phyloP scores from a whole-genome alignment of 306 rosid species.

The Cucurbita argyrosperma region DNA sequence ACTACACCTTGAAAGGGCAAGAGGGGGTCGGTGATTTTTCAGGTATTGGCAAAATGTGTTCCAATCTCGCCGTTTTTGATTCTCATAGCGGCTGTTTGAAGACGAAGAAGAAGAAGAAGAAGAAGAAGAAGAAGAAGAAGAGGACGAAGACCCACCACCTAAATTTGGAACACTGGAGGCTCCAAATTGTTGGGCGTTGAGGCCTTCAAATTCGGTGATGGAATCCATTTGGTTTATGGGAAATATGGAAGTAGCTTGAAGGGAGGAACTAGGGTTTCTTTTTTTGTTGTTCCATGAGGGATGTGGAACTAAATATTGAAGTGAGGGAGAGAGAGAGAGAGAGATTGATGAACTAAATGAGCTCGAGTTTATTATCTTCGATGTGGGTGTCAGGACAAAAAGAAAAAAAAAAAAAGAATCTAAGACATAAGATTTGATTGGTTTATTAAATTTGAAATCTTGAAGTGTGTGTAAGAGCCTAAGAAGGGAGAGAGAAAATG shows the following conservation, averaged over 20 bases:
- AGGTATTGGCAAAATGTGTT: slow-evolving; percentile 94
- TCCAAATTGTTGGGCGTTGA: slow-evolving; percentile 17
- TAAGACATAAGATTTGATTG: slow-evolving; percentile 19
- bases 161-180: background rate
- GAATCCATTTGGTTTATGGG: slow-evolving; percentile 39
- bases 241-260: too few species aligned
- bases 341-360: background rate
- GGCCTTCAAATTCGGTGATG: slow-evolving; percentile 50
- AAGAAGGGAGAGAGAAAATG: background rate
- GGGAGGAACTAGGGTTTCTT: background rate
- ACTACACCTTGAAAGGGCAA: slow-evolving; percentile 82
- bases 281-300: background rate
- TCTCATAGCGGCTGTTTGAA: slow-evolving; percentile 74
- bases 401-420: slow-evolving; percentile 6
- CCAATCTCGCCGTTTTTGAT: slow-evolving; percentile 97
- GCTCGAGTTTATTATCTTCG: background rate
- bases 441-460: slow-evolving; percentile 17
- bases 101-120: slow-evolving; percentile 29
- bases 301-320: background rate
- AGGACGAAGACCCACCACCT: slow-evolving; percentile 7
- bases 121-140: slow-evolving; percentile 16
- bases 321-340: background rate
- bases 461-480: slow-evolving; percentile 4
- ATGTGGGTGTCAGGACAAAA: slow-evolving; percentile 21
- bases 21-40: slow-evolving; percentile 89